Base-by-base conservation (phyloP, 129 eudicot species). In the Chrysanthemum lavandulifolium region DNA sequence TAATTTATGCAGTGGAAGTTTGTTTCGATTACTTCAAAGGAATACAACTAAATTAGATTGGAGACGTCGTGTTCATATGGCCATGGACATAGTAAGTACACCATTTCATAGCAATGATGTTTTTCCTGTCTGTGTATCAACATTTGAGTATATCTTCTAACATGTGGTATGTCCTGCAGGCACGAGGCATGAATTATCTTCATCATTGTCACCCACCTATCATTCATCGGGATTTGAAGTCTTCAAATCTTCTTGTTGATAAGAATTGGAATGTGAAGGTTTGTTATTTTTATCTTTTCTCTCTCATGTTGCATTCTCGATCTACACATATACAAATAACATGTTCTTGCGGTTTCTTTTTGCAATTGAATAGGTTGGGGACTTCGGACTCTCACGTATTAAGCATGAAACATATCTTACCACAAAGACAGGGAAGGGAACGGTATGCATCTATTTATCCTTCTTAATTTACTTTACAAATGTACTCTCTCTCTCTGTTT, bases 181-280 rank as follows among this genome's bases (percentile, higher is more conserved):
- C 96, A 50, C 84, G 99, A 55, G 99, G 99, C 21, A 82, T 94
- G 96, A 94, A 90, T 85, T 90, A 94, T 76, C 97, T 94, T 82
- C 99, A 94, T 68, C 96, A 83, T 76, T 88, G 83, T 83, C 86
- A 80, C 70, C 99, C 99, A 14, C 99, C 99, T 62, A 88, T 94
- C 47, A 79, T 94, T 59, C 99, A 94, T 69, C 85, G 99, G 23
- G 97, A 94, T 78, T 80, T 94, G 71, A 94, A 94, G 89, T 85
- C 99, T 52, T 94, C 99, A 62, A 94, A 94, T 82, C 93, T 94
- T 78, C 97, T 94, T 59, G 99, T 94, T 55, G 99, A 94, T 77
- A 94, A 79, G 89, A 90, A 86, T 75, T 94, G 97, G 99, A 90
- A 83, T 31, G 97, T 90, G 52, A 95, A 95, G 97, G 99, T 95